Evolutionary conservation across 768 basidiomycete genomes (phyloP), one percentile per base, ranked within the genome.

Genomic region (Pleurotus ostreatus): DNA sequence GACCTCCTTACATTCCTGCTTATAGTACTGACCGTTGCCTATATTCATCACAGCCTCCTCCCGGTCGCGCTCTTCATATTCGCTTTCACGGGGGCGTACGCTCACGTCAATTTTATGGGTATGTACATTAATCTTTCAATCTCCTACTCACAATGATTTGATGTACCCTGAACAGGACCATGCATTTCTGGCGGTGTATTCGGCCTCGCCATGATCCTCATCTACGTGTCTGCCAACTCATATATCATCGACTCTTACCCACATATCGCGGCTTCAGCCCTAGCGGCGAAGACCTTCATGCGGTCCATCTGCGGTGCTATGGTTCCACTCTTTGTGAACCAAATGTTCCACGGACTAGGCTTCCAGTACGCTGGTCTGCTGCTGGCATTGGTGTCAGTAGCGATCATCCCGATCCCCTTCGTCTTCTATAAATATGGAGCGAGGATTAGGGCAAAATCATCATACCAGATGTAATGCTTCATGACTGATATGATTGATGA

Each of bases 161-260:
- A 30, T 30, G 26, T 30, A 30, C 15, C 39, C 34, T 34, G 46
- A 18, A n/a, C 5, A n/a, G 20, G 20, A 8, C 70, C 71, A 13
- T 73, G 71, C 46, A 66, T 75, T 39, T 64, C 73, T 6, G 73
- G 74, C 16, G 64, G 63, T 39, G 54, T 75, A 39, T 74, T 77
- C 55, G 76, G 76, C 11, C 68, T 74, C 49, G 70, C 72, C 43
- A 72, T 77, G 70, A 72, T 74, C 60, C 62, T 76, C 52, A 57
- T 77, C 58, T 78, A 76, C 66, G 67, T 76, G 61, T 70, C 73
- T 41, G 74, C 73, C 15, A 73, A 77, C 61, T 75, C 73, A 1
- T 77, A 76, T 65, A 75, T 77, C 66, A 68, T 77, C 59, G 76
- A 77, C 64, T 71, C 70, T 15, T 75, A 74, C 66, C 69, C 66